Conservation (phyloP, 176 grass and related monocot species). For the Avena atlantica region DNA sequence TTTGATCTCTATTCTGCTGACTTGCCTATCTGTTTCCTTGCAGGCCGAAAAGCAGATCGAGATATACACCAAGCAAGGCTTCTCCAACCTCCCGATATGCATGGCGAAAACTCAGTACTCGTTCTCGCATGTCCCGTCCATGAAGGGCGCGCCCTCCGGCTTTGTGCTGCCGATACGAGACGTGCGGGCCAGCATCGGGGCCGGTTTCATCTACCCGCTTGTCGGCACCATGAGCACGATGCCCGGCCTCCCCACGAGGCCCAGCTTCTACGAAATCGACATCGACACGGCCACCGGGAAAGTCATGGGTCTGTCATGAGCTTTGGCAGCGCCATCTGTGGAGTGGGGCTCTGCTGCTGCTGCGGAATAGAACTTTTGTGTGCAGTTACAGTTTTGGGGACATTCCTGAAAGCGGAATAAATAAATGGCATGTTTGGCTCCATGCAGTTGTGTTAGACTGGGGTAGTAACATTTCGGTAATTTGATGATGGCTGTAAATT, state of each 20-base stretch:
- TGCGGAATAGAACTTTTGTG: neutral
- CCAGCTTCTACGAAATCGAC: constrained; percentile 95
- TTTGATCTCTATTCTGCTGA: constrained; percentile 28
- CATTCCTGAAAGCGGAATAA: constrained; percentile 40
- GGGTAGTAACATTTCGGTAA: neutral
- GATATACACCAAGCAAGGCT: constrained; percentile 92
- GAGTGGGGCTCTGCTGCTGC: neutral
- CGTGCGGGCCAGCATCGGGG: constrained; percentile 87
- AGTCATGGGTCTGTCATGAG: constrained; percentile 76
- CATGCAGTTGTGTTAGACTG: neutral
- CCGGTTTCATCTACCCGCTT: constrained; percentile 94
- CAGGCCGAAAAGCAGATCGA: constrained; percentile 95
- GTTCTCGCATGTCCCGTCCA: constrained; percentile 81
- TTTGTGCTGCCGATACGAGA: constrained; percentile 93
- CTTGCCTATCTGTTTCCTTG: constrained; percentile 12
- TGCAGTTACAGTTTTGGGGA: constrained; percentile 14
- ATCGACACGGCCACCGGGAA: constrained; percentile 74
- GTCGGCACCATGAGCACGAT: constrained; percentile 96
- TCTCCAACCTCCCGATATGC: constrained; percentile 93
- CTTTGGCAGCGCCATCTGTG: neutral
- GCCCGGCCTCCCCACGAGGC: constrained; percentile 93
- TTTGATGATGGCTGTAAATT: constrained; percentile 23
- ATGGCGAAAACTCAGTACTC: constrained; percentile 99
- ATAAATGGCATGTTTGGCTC: neutral
- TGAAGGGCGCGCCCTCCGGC: constrained; percentile 66